Evolutionary conservation across 441 rosid species (phyloP).

Genomic region (Capsella rubella): DNA sequence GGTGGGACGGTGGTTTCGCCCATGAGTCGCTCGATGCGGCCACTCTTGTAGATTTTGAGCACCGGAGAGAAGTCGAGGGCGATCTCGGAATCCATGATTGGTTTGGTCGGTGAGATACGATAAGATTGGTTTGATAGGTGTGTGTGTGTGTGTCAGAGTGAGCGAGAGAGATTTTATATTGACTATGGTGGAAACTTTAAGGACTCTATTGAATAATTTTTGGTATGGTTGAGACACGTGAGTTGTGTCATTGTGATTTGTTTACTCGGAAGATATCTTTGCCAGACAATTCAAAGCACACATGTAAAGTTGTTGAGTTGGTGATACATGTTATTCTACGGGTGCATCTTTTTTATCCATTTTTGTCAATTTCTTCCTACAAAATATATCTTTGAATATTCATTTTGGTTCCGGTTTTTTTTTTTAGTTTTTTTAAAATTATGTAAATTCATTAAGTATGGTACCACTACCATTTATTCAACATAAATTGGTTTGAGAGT

Average conservation of each 20-base stretch:
- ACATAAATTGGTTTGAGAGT: no score
- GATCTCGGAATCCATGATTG: conserved; percentile 42
- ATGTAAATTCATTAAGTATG: no score
- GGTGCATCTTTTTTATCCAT: no score
- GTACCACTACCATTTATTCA: no score
- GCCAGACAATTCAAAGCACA: neutral
- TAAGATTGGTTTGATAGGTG: conserved; percentile 13
- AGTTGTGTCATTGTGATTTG: neutral
- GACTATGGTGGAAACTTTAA: neutral
- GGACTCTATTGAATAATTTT: neutral
- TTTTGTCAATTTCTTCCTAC: no score
- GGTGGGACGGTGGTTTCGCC: conserved; percentile 56
- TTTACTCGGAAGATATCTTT: conserved; percentile 14
- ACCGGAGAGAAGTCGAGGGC: conserved; percentile 38
- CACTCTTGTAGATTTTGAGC: conserved; percentile 52
- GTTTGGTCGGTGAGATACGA: neutral
- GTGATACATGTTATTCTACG: no score
- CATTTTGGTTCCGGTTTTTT: no score
- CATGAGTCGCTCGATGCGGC: conserved; percentile 54
- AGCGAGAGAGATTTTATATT: conserved; percentile 8
- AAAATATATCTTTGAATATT: no score
- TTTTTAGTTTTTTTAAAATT: no score
- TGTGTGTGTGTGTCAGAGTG: neutral
- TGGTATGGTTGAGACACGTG: neutral
- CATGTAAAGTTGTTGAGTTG: no score